Base-by-base conservation (phyloP, 1,139 yeast genomes). In the Kodamaea derodonti region DNA sequence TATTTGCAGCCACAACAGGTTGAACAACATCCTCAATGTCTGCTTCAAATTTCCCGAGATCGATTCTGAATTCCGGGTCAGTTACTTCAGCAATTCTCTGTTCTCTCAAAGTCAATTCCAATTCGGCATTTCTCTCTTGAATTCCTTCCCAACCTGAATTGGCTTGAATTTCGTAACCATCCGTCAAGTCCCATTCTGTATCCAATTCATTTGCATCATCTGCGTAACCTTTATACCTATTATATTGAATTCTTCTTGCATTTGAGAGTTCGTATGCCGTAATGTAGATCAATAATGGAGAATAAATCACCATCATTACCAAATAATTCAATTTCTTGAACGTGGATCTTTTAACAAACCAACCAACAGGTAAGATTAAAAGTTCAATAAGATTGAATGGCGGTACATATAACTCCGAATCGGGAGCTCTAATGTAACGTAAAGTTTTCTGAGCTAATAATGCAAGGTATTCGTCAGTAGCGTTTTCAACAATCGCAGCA, bases 341-440 rank as follows among this genome's bases (percentile, higher is more conserved):
- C 28, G 60, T 52, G 7, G 44, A 47, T 18, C 40, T 47, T 20
- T 60, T 48, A 13, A 60, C 24, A 9, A 65, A 18, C 55, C 63
- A 49, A 52, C 57, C 34, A 3, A 67, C 35, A 7, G 75, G 74
- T 25, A 48, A 36, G 10, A 81, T 52, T 3, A 70, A 32, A 3
- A 80, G 33, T 54, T 87, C 96, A 40, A 87, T 60, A 46, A 87
- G 56, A 53, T 87, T 87, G 42, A 86, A 69, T 6, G 96, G 96
- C 4, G 96, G 94, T 20, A 86, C 90, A 53, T 79, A 87, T 30
- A 86, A 84, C 49, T 84, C 80, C 39, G 79, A 81, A 60, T 87
- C 96, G 0, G 95, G 96, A 0, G 95, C 95, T 46, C 96, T 73
- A 35, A 86, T 78, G 52, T 84, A 87, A 41, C 90, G 70, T 46